Percentiles rank a stretch among this genome's conserved stretches.
Evolutionary conservation across 202 grass and related monocot genomes (phyloP).

Genomic region (Setaria viridis): DNA sequence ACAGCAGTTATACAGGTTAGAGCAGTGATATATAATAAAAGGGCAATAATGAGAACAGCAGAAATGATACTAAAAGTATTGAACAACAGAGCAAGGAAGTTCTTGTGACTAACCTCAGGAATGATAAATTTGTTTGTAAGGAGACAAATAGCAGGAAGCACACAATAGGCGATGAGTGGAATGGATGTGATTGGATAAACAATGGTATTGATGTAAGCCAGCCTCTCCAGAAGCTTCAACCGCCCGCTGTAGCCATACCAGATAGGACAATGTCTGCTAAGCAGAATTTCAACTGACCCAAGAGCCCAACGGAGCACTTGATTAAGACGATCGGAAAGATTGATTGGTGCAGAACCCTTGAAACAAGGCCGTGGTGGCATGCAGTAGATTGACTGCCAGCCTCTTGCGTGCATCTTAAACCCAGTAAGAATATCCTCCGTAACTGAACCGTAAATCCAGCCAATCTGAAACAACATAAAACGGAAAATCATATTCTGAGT

Average conservation of each 20-base stretch:
- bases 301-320: slow-evolving; percentile 99
- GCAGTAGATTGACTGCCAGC: slow-evolving; percentile 97
- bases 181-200: slow-evolving; percentile 98
- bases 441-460: slow-evolving; percentile 97
- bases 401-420: slow-evolving; percentile 97
- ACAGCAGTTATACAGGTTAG: not conserved
- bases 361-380: slow-evolving; percentile 91
- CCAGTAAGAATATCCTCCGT: slow-evolving; percentile 96
- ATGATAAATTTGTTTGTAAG: slow-evolving; percentile 96
- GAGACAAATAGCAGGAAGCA: slow-evolving; percentile 93
- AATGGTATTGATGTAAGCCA: slow-evolving; percentile 99
- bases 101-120: slow-evolving; percentile 79
- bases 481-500: slow-evolving; percentile 1
- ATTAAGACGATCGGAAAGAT: slow-evolving; percentile 99
- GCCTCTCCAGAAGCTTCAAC: slow-evolving; percentile 89
- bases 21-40: not conserved
- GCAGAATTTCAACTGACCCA: slow-evolving; percentile 97
- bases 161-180: slow-evolving; percentile 95
- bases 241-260: slow-evolving; percentile 98
- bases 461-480: slow-evolving; percentile 72
- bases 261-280: slow-evolving; percentile 97
- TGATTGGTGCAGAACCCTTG: slow-evolving; percentile 99
- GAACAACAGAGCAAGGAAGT: not conserved
- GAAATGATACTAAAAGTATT: not conserved
- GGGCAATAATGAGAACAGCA: not conserved